A percentile compares a stretch with the other conserved stretches of the same genome.
Conservation (phyloP, 1,284 basidiomycete species). For the Puccinia triticina region DNA sequence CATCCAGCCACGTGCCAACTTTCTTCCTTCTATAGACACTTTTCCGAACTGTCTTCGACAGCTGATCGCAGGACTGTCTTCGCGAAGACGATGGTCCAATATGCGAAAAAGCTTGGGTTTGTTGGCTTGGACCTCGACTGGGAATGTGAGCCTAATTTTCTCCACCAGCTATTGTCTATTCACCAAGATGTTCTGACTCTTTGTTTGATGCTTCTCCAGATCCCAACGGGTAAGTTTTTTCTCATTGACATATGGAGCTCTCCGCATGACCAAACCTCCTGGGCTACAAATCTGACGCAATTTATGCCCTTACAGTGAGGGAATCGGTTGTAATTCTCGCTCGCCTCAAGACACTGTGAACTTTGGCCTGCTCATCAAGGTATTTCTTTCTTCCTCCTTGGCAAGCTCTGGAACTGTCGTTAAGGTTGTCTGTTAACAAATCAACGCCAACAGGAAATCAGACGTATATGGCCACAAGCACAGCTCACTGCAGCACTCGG, state of each 20-base stretch:
- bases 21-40: slow-evolving; percentile 1
- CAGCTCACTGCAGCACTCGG: slow-evolving; percentile 12
- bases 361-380: slow-evolving; percentile 32
- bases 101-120: slow-evolving; percentile 35
- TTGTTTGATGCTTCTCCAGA: not conserved
- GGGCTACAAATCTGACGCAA: not conserved
- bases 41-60: slow-evolving; percentile 24
- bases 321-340: slow-evolving; percentile 25
- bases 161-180: too few relatives aligned
- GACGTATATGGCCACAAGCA: slow-evolving; percentile 31
- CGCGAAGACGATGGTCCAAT: slow-evolving; percentile 17
- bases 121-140: slow-evolving; percentile 34
- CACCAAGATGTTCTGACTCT: not conserved
- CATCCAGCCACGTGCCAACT: not conserved
- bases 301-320: not conserved
- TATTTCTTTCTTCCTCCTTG: not conserved
- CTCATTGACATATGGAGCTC: too few relatives aligned
- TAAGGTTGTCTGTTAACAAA: not conserved
- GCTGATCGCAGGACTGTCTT: not conserved
- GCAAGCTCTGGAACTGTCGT: too few relatives aligned
- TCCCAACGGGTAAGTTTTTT: slow-evolving; percentile 28
- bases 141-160: slow-evolving; percentile 27
- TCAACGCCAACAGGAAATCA: slow-evolving; percentile 30
- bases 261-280: too few relatives aligned
- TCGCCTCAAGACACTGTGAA: slow-evolving; percentile 10